Evolutionary conservation across 164 flowering plant species (phyloP), one percentile per base, ranked within the genome.

Genomic region (Aristolochia californica): DNA sequence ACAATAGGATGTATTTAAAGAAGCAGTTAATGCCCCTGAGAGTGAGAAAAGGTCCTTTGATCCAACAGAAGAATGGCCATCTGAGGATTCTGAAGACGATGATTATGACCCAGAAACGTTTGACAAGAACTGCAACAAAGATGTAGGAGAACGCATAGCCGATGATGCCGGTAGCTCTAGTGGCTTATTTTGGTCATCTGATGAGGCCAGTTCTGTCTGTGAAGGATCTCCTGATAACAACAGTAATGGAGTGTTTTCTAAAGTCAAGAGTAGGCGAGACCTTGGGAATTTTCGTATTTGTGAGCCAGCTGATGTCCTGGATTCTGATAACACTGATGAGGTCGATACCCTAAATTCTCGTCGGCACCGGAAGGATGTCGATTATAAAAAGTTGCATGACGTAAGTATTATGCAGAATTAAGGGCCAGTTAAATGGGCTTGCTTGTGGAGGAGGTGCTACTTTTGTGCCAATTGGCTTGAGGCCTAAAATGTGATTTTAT

Each of bases 31-130:
- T 17, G 60, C 67, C 13, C 73, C 81, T 60, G 87, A 80, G 65
- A 78, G 69, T 58, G 78, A 67, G 45, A 74, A 57, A 68, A 55
- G 55, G n/a, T 34, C 69, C 18, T 50, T 76, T 17, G 71, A 71
- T 69, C 78, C 68, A 34, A 95, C 75, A 54, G 83, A 73, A 60
- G 85, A 81, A 5, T 93, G 97, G 97, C 99, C 99, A 21, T 90
- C 97, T 24, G 99, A 93, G 79, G 99, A 93, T 70, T 85, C 99
- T 58, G 87, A 81, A 56, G 99, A 93, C 68, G 86, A 72, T 70
- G 97, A 93, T 66, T 93, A 87, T 67, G 78, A 84, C 63, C 97
- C 99, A 8, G 88, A 85, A 27, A 74, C 58, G 58, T 74, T 68
- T 55, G 84, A 74, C 55, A 65, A 64, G 55, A 69, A 70, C 64